Conservation (phyloP, 2,329 filamentous ascomycete species). For the Biscogniauxia sp. region DNA sequence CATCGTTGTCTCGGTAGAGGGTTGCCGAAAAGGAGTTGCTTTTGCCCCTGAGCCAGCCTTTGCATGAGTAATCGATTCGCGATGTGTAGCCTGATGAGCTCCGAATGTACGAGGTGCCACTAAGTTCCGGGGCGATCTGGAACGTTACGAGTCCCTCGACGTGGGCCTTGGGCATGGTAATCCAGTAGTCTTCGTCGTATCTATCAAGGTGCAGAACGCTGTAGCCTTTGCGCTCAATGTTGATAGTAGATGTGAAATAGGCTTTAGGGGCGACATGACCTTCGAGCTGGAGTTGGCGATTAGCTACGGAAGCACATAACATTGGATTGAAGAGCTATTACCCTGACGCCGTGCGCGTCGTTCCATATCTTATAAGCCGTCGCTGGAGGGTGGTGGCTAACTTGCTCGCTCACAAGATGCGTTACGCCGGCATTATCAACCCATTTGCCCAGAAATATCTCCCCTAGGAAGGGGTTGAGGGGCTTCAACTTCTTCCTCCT, state of each 20-base stretch:
- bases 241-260: slow-evolving; percentile 89
- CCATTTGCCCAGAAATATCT: slow-evolving; percentile 93
- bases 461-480: slow-evolving; percentile 91
- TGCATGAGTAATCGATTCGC: slow-evolving; percentile 90
- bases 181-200: slow-evolving; percentile 61
- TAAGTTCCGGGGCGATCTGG: slow-evolving; percentile 86
- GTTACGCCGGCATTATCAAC: slow-evolving; percentile 78
- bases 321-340: slow-evolving; percentile 5
- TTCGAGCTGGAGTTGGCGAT: slow-evolving; percentile 48
- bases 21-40: slow-evolving; percentile 85
- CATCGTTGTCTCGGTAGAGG: slow-evolving; percentile 68
- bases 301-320: not conserved
- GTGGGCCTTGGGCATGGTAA: slow-evolving; percentile 86
- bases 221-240: slow-evolving; percentile 92
- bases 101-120: slow-evolving; percentile 79
- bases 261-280: slow-evolving; percentile 97
- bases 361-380: slow-evolving; percentile 95
- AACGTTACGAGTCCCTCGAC: slow-evolving; percentile 90
- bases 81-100: slow-evolving; percentile 84
- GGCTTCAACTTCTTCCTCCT: slow-evolving; percentile 93
- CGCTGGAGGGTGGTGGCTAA: slow-evolving; percentile 89
- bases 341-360: slow-evolving; percentile 68
- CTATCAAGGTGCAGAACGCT: slow-evolving; percentile 68
- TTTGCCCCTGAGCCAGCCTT: slow-evolving; percentile 92
- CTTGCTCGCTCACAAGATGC: slow-evolving; percentile 88